phyloP scores from a whole-genome alignment of 805 yeast genomes.

The Candida insectalens region DNA sequence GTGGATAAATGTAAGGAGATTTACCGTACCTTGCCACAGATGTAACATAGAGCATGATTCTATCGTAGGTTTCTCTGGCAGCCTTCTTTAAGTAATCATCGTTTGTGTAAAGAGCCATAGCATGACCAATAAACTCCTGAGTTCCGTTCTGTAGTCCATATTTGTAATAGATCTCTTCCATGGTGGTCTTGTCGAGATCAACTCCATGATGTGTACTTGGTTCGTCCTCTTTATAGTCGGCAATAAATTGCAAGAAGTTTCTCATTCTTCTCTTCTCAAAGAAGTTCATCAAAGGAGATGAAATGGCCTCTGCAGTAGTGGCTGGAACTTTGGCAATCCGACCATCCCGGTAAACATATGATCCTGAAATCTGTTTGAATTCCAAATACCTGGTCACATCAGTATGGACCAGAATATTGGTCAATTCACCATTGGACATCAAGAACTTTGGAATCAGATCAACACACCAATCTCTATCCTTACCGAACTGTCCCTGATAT shows the following conservation, averaged over 20 bases:
- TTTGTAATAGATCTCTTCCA: conserved; percentile 83
- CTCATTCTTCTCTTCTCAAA: conserved; percentile 95
- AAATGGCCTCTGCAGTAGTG: conserved; percentile 81
- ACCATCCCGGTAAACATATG: conserved; percentile 86
- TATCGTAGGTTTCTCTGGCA: conserved; percentile 83
- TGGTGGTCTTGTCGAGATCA: conserved; percentile 77
- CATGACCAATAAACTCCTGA: conserved; percentile 94
- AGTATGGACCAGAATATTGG: conserved; percentile 90
- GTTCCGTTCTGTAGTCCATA: conserved; percentile 90
- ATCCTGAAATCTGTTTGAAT: conserved; percentile 93
- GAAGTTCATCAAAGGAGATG: conserved; percentile 88
- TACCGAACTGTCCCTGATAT: conserved; percentile 65
- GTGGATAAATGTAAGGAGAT: conserved; percentile 91
- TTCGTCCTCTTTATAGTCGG: conserved; percentile 71
- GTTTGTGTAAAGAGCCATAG: conserved; percentile 95
- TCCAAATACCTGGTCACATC: conserved; percentile 94
- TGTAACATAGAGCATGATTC: conserved; percentile 76
- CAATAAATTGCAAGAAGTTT: conserved; percentile 81
- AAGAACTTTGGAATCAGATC: conserved; percentile 94
- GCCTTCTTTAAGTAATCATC: conserved; percentile 85
- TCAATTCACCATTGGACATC: conserved; percentile 96
- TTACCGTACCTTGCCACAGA: conserved; percentile 93
- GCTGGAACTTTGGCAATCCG: conserved; percentile 93
- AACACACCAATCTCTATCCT: conserved; percentile 96
- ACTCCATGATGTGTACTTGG: conserved; percentile 76